Evolutionary conservation across 768 basidiomycete genomes (phyloP), one percentile per base, ranked within the genome.

Genomic region (Rubroboletus satanas): DNA sequence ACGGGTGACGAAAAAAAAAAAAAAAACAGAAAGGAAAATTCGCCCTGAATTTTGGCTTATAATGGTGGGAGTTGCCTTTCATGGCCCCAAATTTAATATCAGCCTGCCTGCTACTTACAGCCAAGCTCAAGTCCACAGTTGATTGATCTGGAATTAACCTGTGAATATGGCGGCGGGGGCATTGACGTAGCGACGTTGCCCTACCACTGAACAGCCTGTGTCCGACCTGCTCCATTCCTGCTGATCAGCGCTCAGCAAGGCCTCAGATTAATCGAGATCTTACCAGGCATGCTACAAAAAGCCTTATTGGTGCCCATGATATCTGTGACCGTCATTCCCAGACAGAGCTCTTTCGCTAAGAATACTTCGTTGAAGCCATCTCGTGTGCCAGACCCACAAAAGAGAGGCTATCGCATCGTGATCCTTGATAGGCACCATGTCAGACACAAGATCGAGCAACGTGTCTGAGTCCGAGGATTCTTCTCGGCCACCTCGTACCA

Each of bases 401-500:
- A 36, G 15, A 2, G 26, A 35, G 23, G 18, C 31, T 2, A 33
- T 6, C 28, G 9, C 4, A n/a, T 15, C 1, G 15, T 23, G 18
- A 26, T 32, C 50, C 7, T 29, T 37, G 1, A 33, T 37, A 14
- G 10, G 11, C 38, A 45, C n/a, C 33, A 71, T 70, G 68, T 52
- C 60, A 21, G 53, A 59, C 42, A 15, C 26, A 12, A 53, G 44
- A 26, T 36, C 31, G 10, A 49, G 35, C 29, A 32, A 57, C 26
- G 6, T 48, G 7, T 47, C 54, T 6, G 7, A 29, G 7, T 47
- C 54, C 7, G 7, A 29, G 12, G 52, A 49, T 33, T 45, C 42
- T 21, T 23, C 18, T 32, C 53, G 55, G 11, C 50, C 54, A 39
- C 63, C 75, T 10, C 77, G 81, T 32, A 77, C 77, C 0, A 75